phyloP scores from a whole-genome alignment of 2,329 filamentous ascomycete species.

The Dactylellina drechsleri region DNA sequence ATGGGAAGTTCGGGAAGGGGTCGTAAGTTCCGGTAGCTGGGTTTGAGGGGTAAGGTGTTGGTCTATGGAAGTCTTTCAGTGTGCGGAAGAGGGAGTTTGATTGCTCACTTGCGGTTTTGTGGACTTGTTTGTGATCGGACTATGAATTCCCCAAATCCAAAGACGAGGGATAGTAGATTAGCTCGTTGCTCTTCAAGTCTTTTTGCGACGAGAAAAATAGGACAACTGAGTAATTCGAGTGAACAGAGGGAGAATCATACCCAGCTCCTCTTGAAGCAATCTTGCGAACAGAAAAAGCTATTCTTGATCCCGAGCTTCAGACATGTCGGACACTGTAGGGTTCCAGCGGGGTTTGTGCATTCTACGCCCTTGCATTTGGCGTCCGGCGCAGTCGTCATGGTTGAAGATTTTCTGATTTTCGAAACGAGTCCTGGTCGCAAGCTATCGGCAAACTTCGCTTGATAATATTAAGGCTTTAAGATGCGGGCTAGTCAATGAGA shows the following conservation, averaged over 20 bases:
- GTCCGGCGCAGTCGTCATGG: constrained; percentile 48
- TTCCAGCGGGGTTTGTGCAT: constrained; percentile 85
- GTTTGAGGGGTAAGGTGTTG: constrained; percentile 66
- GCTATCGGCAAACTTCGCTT: constrained; percentile 46
- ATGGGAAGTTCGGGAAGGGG: constrained; percentile 88
- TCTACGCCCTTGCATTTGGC: constrained; percentile 79
- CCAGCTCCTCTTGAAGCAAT: constrained; percentile 99
- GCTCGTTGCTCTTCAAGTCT: background rate
- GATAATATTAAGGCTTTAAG: constrained; percentile 9
- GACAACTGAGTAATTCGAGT: background rate
- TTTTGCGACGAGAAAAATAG: background rate
- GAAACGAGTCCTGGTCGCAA: constrained; percentile 43
- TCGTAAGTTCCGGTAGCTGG: constrained; percentile 90
- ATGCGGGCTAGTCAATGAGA: background rate
- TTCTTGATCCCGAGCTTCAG: constrained; percentile 86
- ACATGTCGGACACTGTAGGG: constrained; percentile 93
- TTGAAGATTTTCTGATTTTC: constrained; percentile 27
- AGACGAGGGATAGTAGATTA: background rate
- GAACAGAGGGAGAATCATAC: constrained; percentile 66
- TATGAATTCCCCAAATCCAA: constrained; percentile 61
- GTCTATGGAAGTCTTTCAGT: constrained; percentile 87
- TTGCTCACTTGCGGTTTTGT: constrained; percentile 81
- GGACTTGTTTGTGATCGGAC: constrained; percentile 82
- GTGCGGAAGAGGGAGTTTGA: constrained; percentile 74
- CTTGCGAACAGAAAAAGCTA: constrained; percentile 96